Evolutionary conservation across 805 yeast genomes (phyloP).

Genomic region (Candida endomychidarum): DNA sequence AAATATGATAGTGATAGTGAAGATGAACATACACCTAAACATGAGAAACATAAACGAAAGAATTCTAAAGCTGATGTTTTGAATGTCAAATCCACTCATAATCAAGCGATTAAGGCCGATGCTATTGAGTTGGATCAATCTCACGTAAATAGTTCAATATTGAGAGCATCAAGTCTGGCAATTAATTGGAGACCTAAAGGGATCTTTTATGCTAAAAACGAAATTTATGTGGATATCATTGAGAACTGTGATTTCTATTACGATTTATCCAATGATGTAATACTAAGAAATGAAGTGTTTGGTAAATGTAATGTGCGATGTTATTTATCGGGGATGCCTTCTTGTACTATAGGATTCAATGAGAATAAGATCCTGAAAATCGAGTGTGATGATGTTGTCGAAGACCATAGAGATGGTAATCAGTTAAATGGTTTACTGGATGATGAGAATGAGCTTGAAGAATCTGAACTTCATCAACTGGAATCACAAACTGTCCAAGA

Average conservation of each 20-base stretch:
- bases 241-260: slow-evolving; percentile 38
- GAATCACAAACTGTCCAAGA: too few relatives aligned
- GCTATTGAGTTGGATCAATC: slow-evolving; percentile 23
- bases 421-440: slow-evolving; percentile 7
- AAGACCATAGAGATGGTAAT: slow-evolving; percentile 5
- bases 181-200: slow-evolving; percentile 49
- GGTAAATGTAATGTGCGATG: slow-evolving; percentile 38
- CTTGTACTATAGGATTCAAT: slow-evolving; percentile 41
- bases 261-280: slow-evolving; percentile 28
- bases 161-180: slow-evolving; percentile 70
- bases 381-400: slow-evolving; percentile 1
- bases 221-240: slow-evolving; percentile 42
- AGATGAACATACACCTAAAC: slow-evolving; percentile 10
- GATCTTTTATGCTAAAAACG: slow-evolving; percentile 44
- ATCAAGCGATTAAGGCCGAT: slow-evolving; percentile 36
- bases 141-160: slow-evolving; percentile 62
- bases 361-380: slow-evolving; percentile 35
- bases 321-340: slow-evolving; percentile 46
- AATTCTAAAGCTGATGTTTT: slow-evolving; percentile 12
- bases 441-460: slow-evolving; percentile 12
- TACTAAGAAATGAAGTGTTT: slow-evolving; percentile 32
- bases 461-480: too few relatives aligned
- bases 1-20: slow-evolving; percentile 6
- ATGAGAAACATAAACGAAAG: slow-evolving; percentile 12
- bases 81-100: slow-evolving; percentile 37